phyloP scores from a whole-genome alignment of 2,329 filamentous ascomycete genomes.

The Emmonsia crescens region DNA sequence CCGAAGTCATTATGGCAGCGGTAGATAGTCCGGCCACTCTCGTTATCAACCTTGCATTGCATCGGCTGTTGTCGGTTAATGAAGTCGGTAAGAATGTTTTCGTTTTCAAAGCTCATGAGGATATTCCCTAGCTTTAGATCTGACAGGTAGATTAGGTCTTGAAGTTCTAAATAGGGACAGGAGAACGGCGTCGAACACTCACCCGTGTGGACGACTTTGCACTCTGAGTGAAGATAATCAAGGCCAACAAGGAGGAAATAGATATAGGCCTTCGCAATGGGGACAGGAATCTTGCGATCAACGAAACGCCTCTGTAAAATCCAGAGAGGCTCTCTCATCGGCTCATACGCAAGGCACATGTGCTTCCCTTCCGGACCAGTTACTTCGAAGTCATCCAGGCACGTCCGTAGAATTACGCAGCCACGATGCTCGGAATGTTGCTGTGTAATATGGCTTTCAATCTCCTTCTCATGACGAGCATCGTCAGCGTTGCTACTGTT shows the following conservation, averaged over 20 bases:
- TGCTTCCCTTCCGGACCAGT: neutral
- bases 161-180: no score
- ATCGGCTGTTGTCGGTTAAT: no score
- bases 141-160: no score
- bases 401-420: neutral
- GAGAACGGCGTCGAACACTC: no score
- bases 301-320: neutral
- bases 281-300: neutral
- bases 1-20: conserved; percentile 22
- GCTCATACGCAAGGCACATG: neutral
- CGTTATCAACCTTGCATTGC: no score
- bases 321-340: neutral
- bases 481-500: conserved; percentile 1
- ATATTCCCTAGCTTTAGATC: no score
- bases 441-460: neutral
- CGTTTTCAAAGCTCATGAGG: no score
- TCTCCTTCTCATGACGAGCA: neutral
- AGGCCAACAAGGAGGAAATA: neutral
- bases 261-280: neutral
- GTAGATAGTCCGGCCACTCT: conserved; percentile 22
- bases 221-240: neutral
- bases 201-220: no score
- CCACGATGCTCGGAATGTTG: neutral
- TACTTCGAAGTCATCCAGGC: neutral
- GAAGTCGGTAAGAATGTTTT: no score